Conservation (phyloP, 768 basidiomycete species). For the Amanita fuliginea region DNA sequence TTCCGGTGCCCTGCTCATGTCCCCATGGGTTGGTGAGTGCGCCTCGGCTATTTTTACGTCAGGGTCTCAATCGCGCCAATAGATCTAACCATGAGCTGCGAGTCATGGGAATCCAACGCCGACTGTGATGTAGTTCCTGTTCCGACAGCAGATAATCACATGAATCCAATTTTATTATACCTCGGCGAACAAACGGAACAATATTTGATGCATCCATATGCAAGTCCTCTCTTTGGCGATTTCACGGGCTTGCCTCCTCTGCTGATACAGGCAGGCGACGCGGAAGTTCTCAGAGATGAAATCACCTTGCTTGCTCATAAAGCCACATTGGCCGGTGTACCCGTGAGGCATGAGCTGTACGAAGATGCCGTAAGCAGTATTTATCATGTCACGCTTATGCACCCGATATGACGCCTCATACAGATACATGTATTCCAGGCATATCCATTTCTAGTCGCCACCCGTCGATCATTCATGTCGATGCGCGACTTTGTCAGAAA, state of each 20-base stretch:
- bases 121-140: constrained; percentile 74
- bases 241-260: constrained; percentile 80
- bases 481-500: constrained; percentile 60
- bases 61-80: constrained; percentile 4
- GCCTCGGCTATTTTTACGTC: background rate
- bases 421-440: constrained; percentile 89
- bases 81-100: constrained; percentile 96
- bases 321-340: constrained; percentile 75
- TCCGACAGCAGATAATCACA: constrained; percentile 66
- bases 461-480: constrained; percentile 57
- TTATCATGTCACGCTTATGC: background rate
- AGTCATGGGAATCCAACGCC: constrained; percentile 95
- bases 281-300: constrained; percentile 93
- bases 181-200: constrained; percentile 71
- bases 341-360: constrained; percentile 80
- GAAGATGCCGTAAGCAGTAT: constrained; percentile 68
- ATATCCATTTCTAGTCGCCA: constrained; percentile 65
- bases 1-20: constrained; percentile 79
- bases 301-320: constrained; percentile 89
- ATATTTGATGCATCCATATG: constrained; percentile 94
- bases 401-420: constrained; percentile 2
- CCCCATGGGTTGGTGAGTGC: constrained; percentile 87
- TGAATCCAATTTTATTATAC: constrained; percentile 92
- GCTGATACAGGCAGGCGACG: constrained; percentile 86
- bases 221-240: constrained; percentile 88